Evolutionary conservation across 192 early-diverging fungal genomes (phyloP).

Genomic region (Umbelopsis sp.): DNA sequence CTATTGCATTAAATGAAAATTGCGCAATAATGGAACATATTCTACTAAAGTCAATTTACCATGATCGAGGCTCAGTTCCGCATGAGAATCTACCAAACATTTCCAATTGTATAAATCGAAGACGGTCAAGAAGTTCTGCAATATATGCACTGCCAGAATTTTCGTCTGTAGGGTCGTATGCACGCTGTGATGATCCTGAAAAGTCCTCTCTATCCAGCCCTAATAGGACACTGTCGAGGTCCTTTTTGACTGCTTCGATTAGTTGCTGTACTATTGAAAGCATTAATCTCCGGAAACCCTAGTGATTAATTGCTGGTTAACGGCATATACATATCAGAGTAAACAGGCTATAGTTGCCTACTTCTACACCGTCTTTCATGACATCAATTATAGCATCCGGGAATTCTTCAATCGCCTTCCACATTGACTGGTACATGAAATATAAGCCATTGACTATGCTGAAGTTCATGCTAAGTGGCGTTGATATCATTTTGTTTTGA

Average conservation of each 20-base stretch:
- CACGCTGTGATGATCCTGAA: slow-evolving; percentile 36
- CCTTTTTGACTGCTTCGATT: slow-evolving; percentile 51
- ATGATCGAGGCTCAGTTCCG: slow-evolving; percentile 61
- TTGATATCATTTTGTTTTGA: slow-evolving; percentile 28
- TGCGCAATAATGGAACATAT: background rate
- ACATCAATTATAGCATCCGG: slow-evolving; percentile 51
- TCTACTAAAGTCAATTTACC: slow-evolving; percentile 39
- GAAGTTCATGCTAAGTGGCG: slow-evolving; percentile 56
- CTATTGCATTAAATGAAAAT: background rate
- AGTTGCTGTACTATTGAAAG: slow-evolving; percentile 58
- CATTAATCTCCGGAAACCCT: slow-evolving; percentile 56
- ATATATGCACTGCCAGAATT: slow-evolving; percentile 58
- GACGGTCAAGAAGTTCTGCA: slow-evolving; percentile 56
- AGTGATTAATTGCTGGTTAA: slow-evolving; percentile 21
- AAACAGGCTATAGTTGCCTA: slow-evolving; percentile 28
- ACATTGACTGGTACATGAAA: slow-evolving; percentile 61
- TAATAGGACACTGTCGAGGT: slow-evolving; percentile 55
- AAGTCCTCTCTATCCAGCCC: slow-evolving; percentile 74
- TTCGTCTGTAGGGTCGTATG: slow-evolving; percentile 39
- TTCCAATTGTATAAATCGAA: slow-evolving; percentile 62
- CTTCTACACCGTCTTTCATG: slow-evolving; percentile 53
- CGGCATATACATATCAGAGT: background rate
- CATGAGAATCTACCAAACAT: slow-evolving; percentile 60
- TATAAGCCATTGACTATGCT: slow-evolving; percentile 65
- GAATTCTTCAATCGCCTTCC: slow-evolving; percentile 62